Conservation (phyloP, 1,284 basidiomycete species). For the Mycosarcoma mackinlayi region DNA sequence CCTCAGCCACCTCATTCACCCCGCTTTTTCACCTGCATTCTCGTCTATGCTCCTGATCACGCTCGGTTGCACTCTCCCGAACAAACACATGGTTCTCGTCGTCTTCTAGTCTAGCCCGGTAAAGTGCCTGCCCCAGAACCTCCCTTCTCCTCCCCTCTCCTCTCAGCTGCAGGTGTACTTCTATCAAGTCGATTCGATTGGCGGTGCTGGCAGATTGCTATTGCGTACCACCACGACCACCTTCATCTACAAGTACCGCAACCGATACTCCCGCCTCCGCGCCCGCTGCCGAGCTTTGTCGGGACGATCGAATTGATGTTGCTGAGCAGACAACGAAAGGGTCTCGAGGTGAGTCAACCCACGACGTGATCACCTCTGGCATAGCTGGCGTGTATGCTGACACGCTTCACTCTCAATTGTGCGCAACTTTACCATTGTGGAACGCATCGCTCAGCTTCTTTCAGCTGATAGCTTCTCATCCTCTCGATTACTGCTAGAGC, state of each 20-base stretch:
- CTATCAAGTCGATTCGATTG: background rate
- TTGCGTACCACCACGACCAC: too few relatives aligned
- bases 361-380: too few relatives aligned
- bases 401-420: background rate
- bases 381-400: background rate
- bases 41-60: too few relatives aligned
- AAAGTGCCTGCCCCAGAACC: constrained; percentile 14
- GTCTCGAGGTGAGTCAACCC: constrained; percentile 30
- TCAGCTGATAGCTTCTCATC: constrained; percentile 23
- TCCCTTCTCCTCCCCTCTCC: background rate
- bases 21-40: constrained; percentile 16
- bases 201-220: too few relatives aligned
- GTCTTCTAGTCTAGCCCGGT: constrained; percentile 13
- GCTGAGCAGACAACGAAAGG: constrained; percentile 45
- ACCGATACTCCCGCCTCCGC: constrained; percentile 2
- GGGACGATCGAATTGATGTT: constrained; percentile 45
- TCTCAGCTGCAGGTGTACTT: constrained; percentile 1
- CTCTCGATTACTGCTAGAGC: constrained; percentile 16
- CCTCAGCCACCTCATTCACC: background rate
- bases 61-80: constrained; percentile 5
- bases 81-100: background rate
- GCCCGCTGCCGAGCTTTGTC: constrained; percentile 26
- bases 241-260: constrained; percentile 3
- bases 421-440: background rate
- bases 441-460: constrained; percentile 22